These are phyloP conservation scores for maize (Zea mays) DNA, from an alignment of 176 grass and related monocot genomes.

Conservation along the genomic window DNA sequence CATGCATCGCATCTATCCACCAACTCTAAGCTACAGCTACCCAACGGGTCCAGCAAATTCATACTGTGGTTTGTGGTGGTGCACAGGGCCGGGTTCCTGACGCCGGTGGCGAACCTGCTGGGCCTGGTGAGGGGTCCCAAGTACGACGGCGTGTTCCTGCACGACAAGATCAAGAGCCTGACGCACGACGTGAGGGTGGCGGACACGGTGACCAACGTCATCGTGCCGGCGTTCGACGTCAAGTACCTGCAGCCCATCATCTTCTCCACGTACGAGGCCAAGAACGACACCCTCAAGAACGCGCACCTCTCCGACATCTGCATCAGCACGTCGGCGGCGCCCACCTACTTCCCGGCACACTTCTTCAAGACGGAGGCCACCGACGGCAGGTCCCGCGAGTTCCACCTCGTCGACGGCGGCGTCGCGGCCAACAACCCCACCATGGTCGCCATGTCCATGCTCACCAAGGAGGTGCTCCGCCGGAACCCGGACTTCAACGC, in stretches of 20 bases:
- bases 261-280: slow-evolving; percentile 62
- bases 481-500: slow-evolving; percentile 44
- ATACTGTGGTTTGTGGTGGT: no score
- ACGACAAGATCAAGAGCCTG: slow-evolving; percentile 37
- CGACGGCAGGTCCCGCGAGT: neutral
- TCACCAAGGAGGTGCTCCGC: slow-evolving; percentile 48
- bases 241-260: slow-evolving; percentile 55
- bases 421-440: slow-evolving; percentile 71
- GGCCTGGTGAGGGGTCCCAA: slow-evolving; percentile 25
- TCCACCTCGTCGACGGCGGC: slow-evolving; percentile 63
- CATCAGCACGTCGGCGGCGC: slow-evolving; percentile 72
- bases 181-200: no score
- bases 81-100: neutral
- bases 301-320: slow-evolving; percentile 68
- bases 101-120: neutral
- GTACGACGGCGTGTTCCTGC: slow-evolving; percentile 59
- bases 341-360: slow-evolving; percentile 61
- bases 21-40: no score
- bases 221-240: slow-evolving; percentile 41
- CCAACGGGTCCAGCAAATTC: no score
- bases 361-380: slow-evolving; percentile 20
- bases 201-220: no score
- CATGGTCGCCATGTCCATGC: slow-evolving; percentile 41
- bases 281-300: slow-evolving; percentile 36
- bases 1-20: no score